phyloP scores from a whole-genome alignment of 1,139 yeast species.

The Martiniozyma asiatica region DNA sequence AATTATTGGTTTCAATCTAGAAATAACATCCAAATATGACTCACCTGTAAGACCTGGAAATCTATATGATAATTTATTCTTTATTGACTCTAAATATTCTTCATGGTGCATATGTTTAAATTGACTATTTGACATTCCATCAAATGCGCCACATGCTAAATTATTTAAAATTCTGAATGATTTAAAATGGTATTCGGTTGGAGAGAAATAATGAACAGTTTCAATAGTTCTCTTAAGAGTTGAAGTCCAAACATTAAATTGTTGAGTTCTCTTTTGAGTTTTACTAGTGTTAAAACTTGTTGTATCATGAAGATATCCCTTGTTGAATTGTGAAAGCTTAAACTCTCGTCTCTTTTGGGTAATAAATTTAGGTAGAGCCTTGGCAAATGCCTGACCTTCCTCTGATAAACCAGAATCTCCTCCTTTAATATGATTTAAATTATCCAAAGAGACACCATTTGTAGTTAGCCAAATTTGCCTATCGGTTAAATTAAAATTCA shows the following conservation, averaged over 20 bases:
- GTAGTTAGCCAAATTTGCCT: conserved; percentile 25
- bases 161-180: conserved; percentile 23
- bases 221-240: conserved; percentile 21
- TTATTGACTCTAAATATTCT: conserved; percentile 19
- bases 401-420: conserved; percentile 23
- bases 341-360: conserved; percentile 22
- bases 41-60: conserved; percentile 25
- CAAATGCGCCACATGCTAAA: conserved; percentile 22
- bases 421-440: conserved; percentile 18
- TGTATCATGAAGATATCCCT: conserved; percentile 20
- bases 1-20: conserved; percentile 23
- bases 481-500: conserved; percentile 23
- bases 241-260: conserved; percentile 24
- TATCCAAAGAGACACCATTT: conserved; percentile 22
- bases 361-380: conserved; percentile 23
- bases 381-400: conserved; percentile 20
- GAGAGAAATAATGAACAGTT: conserved; percentile 21
- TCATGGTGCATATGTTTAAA: conserved; percentile 16
- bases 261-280: conserved; percentile 13
- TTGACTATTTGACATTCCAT: conserved; percentile 20
- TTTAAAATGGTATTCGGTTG: conserved; percentile 19
- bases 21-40: conserved; percentile 24
- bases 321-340: conserved; percentile 20
- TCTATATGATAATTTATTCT: conserved; percentile 20
- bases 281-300: conserved; percentile 8